Evolutionary conservation across 2,329 filamentous ascomycete genomes (phyloP).

Genomic region (Exophiala mesophila): DNA sequence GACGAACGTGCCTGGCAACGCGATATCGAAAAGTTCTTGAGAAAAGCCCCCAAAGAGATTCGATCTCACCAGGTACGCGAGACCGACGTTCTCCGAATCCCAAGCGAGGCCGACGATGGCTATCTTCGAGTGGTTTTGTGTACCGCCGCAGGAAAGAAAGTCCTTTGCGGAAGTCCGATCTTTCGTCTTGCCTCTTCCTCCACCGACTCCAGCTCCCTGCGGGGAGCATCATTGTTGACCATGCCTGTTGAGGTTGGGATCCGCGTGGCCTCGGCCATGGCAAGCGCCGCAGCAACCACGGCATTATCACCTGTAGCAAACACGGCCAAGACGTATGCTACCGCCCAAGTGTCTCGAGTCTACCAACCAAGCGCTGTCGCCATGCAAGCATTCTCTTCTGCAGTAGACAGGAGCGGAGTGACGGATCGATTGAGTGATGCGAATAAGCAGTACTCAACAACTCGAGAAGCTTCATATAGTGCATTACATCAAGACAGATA

Average conservation of each 20-base stretch:
- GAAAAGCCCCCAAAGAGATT: slow-evolving; percentile 46
- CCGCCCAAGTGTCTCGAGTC: slow-evolving; percentile 19
- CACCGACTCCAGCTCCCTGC: slow-evolving; percentile 54
- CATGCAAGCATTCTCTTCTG: slow-evolving; percentile 31
- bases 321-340: slow-evolving; percentile 25
- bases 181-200: slow-evolving; percentile 66
- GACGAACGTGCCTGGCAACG: slow-evolving; percentile 65
- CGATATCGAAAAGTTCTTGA: slow-evolving; percentile 60
- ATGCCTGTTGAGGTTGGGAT: slow-evolving; percentile 63
- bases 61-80: slow-evolving; percentile 54
- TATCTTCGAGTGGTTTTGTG: slow-evolving; percentile 66
- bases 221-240: slow-evolving; percentile 60
- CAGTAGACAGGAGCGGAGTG: slow-evolving; percentile 31
- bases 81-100: slow-evolving; percentile 61
- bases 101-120: slow-evolving; percentile 58
- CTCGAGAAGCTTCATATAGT: slow-evolving; percentile 26
- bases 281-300: slow-evolving; percentile 39
- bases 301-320: slow-evolving; percentile 41
- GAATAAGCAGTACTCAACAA: slow-evolving; percentile 36
- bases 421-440: slow-evolving; percentile 32
- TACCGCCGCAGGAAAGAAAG: slow-evolving; percentile 46
- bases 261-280: slow-evolving; percentile 46
- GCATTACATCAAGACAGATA: slow-evolving; percentile 2
- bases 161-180: slow-evolving; percentile 61
- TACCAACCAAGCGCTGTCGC: slow-evolving; percentile 31